Base-by-base conservation (phyloP, 169 alveolate genomes). In the Eimeria tenella region DNA sequence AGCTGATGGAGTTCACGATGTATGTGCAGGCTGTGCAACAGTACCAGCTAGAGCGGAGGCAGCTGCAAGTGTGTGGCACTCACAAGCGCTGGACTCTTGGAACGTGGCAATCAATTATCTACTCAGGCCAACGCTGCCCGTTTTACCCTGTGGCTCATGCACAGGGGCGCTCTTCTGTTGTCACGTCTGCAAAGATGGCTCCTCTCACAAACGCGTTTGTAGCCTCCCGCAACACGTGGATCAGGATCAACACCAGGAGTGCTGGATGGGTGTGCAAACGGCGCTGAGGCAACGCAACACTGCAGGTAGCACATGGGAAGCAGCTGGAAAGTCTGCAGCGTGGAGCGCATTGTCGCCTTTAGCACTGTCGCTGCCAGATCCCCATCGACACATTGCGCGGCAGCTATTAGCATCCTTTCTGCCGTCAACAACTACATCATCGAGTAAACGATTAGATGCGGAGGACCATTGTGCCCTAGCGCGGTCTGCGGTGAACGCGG, bases 11-110 rank as follows among this genome's bases (percentile, higher is more conserved):
- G 60, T 23, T 10, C 73, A 81, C 56, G 55, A 55, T 42, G 19
- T 81, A 42, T 81, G 89, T 25, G 89, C 89, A 56, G 89, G 89
- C 70, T 81, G 89, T 55, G 89, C 89, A 56, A 81, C 89, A 23
- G 71, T 81, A 9, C 89, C 89, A 23, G 89, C 74, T 53, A 68
- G 89, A 6, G 74, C 17, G 74, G 58, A 81, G 55, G 89, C 25
- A 25, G 55, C 58, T 53, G 74, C 74, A 15, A 58, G 15, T 53
- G 52, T 25, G 6, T 81, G 73, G 10, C 50, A 50, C 0, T 0
- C n/a, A 49, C 73, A 21, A 21, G 89, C n/a, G 56, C 10, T 23
- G 0, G 74, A 56, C 17, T 0, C 89, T 5, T 53, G 73, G 89
- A 49, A 58, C 11, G 55, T 68, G 17, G 7, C 56, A 25, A 2